Percentiles rank a stretch among this genome's conserved stretches.
These are phyloP conservation scores for Hypoxylon lenormandii DNA, from an alignment of 495 filamentous ascomycete species.

Conservation along the genomic window DNA sequence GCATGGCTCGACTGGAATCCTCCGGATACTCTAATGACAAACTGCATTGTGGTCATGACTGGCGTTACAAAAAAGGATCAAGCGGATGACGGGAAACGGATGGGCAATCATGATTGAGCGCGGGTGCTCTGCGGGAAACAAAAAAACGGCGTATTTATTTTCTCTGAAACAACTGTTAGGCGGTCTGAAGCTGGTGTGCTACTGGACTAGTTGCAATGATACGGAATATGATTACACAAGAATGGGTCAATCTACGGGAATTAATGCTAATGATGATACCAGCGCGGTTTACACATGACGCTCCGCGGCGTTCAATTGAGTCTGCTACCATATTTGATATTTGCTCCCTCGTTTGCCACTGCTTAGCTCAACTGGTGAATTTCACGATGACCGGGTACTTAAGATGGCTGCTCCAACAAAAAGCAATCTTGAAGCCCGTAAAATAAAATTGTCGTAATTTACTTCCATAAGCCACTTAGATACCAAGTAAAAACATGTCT, in stretches of 20 bases:
- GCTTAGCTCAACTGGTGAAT: too few relatives aligned
- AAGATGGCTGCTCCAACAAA: too few relatives aligned
- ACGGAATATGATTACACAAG: slow-evolving; percentile 28
- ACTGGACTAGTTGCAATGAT: slow-evolving; percentile 28
- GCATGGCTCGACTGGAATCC: slow-evolving; percentile 20
- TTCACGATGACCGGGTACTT: too few relatives aligned
- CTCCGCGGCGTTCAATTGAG: slow-evolving; percentile 11
- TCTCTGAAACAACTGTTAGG: slow-evolving; percentile 27
- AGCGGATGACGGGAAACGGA: slow-evolving; percentile 36
- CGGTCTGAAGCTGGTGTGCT: slow-evolving; percentile 26
- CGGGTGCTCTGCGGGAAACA: slow-evolving; percentile 25
- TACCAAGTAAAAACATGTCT: too few relatives aligned
- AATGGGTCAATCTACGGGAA: slow-evolving; percentile 17
- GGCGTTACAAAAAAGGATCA: slow-evolving; percentile 46
- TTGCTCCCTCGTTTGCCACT: background rate
- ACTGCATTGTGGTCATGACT: slow-evolving; percentile 40
- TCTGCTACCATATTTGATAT: background rate
- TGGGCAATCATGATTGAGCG: slow-evolving; percentile 31
- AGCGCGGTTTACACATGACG: slow-evolving; percentile 34
- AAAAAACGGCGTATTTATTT: slow-evolving; percentile 39
- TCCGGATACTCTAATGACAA: slow-evolving; percentile 36
- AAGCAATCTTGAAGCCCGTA: too few relatives aligned
- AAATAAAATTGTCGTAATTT: too few relatives aligned
- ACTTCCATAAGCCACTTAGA: too few relatives aligned
- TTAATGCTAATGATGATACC: slow-evolving; percentile 43